phyloP scores from a whole-genome alignment of 78 protist genomes.

The Monosiga brevicollis region DNA sequence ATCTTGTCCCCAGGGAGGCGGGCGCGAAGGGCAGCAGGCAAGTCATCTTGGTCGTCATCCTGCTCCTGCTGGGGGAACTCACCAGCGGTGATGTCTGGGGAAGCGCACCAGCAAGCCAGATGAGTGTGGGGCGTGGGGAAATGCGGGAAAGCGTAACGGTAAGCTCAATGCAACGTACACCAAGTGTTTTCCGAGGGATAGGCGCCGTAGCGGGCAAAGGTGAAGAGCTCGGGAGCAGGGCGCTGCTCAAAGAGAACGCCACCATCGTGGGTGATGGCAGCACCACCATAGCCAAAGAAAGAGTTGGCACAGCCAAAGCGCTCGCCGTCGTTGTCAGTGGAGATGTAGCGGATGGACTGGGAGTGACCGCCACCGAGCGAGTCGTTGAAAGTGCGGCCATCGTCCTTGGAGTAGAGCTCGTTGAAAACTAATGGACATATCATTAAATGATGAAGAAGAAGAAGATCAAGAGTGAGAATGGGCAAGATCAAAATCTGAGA shows the following conservation, averaged over 20 bases:
- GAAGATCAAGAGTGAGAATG: too few species aligned
- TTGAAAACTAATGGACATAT: neutral
- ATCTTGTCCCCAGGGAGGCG: too few species aligned
- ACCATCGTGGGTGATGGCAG: neutral
- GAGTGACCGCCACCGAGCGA: neutral
- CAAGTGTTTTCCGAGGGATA: neutral
- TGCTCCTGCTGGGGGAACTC: neutral
- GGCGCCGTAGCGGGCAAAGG: conserved; percentile 17
- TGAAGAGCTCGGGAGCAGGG: neutral
- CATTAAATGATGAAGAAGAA: neutral
- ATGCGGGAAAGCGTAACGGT: too few species aligned
- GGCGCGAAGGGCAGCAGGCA: neutral
- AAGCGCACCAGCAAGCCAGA: too few species aligned
- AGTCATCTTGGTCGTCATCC: too few species aligned
- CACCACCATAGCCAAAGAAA: neutral
- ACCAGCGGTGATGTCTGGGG: conserved; percentile 13
- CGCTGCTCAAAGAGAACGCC: neutral
- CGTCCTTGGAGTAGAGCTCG: neutral
- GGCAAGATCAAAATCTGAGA: too few species aligned
- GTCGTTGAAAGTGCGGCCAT: neutral
- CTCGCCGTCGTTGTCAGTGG: neutral
- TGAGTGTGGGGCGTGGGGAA: too few species aligned
- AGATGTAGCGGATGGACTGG: neutral
- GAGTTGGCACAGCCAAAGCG: neutral
- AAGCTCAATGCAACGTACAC: too few species aligned